Evolutionary conservation across 73 alveolate genomes (phyloP).

Genomic region (Symbiodinium natans): DNA sequence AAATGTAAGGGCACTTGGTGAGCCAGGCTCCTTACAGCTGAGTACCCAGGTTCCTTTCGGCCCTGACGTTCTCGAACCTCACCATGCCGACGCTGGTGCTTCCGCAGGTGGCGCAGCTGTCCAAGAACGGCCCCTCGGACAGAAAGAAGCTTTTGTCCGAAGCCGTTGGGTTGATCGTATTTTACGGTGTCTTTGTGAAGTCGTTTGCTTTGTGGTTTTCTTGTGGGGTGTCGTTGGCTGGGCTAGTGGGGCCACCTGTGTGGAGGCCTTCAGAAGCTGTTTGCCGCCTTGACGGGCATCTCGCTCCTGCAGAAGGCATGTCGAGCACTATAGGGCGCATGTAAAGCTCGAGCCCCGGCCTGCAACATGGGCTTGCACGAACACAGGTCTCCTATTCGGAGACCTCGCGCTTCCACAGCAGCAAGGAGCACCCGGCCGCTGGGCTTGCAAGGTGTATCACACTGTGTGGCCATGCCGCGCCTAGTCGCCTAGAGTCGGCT

Average conservation of each 20-base stretch:
- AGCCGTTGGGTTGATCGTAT: not conserved
- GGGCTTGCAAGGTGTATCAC: not conserved
- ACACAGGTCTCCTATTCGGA: slow-evolving; percentile 69
- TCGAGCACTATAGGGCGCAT: not conserved
- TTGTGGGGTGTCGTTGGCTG: no score
- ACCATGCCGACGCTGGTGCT: slow-evolving; percentile 90
- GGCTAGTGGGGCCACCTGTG: no score
- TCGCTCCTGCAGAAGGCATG: slow-evolving; percentile 39
- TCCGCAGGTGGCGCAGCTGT: slow-evolving; percentile 75
- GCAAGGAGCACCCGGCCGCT: slow-evolving; percentile 43
- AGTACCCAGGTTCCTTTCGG: slow-evolving; percentile 78
- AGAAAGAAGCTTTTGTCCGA: not conserved
- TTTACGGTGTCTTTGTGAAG: no score
- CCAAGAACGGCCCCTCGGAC: slow-evolving; percentile 55
- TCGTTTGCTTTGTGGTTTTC: no score
- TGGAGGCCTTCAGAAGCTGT: slow-evolving; percentile 36
- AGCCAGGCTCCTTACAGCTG: no score
- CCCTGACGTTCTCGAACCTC: slow-evolving; percentile 86
- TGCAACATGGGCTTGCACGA: no score
- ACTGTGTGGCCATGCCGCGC: not conserved
- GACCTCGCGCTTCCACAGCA: slow-evolving; percentile 80
- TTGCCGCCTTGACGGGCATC: slow-evolving; percentile 41
- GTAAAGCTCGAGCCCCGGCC: not conserved
- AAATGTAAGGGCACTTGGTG: no score
- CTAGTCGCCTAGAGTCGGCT: no score